phyloP scores from a whole-genome alignment of 1,284 basidiomycete species.

The Naganishia cerealis region DNA sequence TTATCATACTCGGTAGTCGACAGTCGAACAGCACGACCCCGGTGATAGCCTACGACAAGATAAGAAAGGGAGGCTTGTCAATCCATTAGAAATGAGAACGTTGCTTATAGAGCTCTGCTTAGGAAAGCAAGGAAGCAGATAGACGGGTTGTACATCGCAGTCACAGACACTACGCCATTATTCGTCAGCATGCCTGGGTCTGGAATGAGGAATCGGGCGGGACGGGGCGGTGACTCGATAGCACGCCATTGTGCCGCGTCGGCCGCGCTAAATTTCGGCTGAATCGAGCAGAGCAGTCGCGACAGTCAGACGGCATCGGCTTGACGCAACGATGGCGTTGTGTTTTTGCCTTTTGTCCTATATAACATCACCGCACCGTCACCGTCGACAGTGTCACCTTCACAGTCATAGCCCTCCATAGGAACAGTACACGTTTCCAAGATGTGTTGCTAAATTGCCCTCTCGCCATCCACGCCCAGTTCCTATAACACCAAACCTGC shows the following conservation, averaged over 20 bases:
- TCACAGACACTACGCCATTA: not conserved
- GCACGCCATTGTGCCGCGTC: too few relatives aligned
- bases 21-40: not conserved
- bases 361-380: not conserved
- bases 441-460: constrained; percentile 25
- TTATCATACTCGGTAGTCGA: not conserved
- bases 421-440: constrained; percentile 6
- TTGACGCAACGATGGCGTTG: too few relatives aligned
- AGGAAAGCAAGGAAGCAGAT: not conserved
- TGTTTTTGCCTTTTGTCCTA: too few relatives aligned
- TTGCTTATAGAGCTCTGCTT: not conserved
- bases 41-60: not conserved
- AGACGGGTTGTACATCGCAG: not conserved
- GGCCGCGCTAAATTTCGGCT: too few relatives aligned
- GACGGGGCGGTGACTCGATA: too few relatives aligned
- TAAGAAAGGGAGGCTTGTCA: not conserved
- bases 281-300: too few relatives aligned
- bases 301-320: too few relatives aligned
- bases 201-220: too few relatives aligned
- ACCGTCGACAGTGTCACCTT: not conserved
- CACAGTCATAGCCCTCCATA: not conserved
- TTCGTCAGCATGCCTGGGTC: too few relatives aligned
- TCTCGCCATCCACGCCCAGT: not conserved
- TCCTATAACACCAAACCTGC: constrained; percentile 3
- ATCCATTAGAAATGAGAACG: not conserved